Percentiles rank a stretch among this genome's conserved stretches.
phyloP scores from a whole-genome alignment of 352 stramenopile genomes.

The Peronosclerospora sorghi region DNA sequence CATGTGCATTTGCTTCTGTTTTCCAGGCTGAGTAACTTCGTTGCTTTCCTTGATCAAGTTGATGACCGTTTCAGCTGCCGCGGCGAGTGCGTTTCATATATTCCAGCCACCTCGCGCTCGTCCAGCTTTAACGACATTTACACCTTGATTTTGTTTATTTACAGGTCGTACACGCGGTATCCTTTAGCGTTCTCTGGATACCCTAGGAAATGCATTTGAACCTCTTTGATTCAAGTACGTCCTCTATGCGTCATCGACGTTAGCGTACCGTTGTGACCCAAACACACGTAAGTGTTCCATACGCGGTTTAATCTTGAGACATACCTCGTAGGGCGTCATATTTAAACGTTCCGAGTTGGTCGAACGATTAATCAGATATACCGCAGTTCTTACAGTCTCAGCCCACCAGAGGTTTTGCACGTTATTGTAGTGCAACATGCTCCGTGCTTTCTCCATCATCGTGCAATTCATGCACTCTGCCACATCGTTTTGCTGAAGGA shows the following conservation, averaged over 20 bases:
- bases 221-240: background rate
- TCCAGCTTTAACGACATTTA: background rate
- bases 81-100: no score
- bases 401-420: constrained; percentile 18
- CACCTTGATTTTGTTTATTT: background rate
- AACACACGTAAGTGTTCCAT: constrained; percentile 20
- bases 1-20: no score
- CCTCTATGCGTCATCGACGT: constrained; percentile 6
- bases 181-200: background rate
- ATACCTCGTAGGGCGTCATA: constrained; percentile 15
- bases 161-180: background rate
- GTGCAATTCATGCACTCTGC: constrained; percentile 14
- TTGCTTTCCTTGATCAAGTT: no score
- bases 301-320: no score
- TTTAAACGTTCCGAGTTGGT: background rate
- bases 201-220: background rate
- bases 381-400: constrained; percentile 17
- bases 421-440: constrained; percentile 17
- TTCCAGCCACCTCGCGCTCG: no score
- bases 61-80: no score
- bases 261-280: constrained; percentile 17
- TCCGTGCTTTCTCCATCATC: constrained; percentile 10
- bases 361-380: no score
- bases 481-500: constrained; percentile 9
- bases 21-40: no score